These are phyloP conservation scores for Saussurea involucrata DNA, from an alignment of 129 eudicot genomes.

Conservation along the genomic window DNA sequence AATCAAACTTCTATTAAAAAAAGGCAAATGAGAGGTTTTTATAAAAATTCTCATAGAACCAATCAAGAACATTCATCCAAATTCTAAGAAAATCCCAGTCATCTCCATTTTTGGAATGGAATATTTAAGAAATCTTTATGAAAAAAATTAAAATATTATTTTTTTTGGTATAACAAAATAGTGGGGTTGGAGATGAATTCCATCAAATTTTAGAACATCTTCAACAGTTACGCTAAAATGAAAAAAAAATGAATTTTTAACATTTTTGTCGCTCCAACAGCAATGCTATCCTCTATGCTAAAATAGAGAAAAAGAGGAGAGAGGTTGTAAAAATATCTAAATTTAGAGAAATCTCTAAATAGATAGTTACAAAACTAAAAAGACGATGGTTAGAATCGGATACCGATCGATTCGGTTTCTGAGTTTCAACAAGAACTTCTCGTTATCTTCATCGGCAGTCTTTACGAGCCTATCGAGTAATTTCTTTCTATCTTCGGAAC, in stretches of 20 bases:
- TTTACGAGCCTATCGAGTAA: constrained; percentile 57
- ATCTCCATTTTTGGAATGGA: background rate
- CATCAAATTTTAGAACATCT: background rate
- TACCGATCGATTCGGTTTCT: constrained; percentile 56
- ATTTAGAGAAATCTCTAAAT: too few relatives aligned
- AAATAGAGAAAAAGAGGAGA: too few relatives aligned
- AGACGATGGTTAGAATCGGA: background rate
- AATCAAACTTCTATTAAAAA: too few relatives aligned
- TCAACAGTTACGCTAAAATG: too few relatives aligned
- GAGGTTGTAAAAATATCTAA: too few relatives aligned
- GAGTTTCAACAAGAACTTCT: constrained; percentile 59
- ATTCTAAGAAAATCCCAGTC: background rate
- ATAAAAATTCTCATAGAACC: background rate
- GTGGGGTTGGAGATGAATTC: background rate
- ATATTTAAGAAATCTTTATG: background rate
- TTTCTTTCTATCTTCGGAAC: constrained; percentile 33
- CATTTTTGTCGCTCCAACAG: too few relatives aligned
- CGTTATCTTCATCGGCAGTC: constrained; percentile 64
- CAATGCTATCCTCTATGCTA: too few relatives aligned
- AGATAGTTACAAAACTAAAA: background rate
- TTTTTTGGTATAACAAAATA: background rate
- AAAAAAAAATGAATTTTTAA: too few relatives aligned
- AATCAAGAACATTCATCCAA: background rate
- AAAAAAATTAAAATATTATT: background rate
- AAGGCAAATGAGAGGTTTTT: too few relatives aligned